These are phyloP conservation scores for Rhynchospora tenuis DNA, from an alignment of 176 grass and related monocot species.

Conservation along the genomic window DNA sequence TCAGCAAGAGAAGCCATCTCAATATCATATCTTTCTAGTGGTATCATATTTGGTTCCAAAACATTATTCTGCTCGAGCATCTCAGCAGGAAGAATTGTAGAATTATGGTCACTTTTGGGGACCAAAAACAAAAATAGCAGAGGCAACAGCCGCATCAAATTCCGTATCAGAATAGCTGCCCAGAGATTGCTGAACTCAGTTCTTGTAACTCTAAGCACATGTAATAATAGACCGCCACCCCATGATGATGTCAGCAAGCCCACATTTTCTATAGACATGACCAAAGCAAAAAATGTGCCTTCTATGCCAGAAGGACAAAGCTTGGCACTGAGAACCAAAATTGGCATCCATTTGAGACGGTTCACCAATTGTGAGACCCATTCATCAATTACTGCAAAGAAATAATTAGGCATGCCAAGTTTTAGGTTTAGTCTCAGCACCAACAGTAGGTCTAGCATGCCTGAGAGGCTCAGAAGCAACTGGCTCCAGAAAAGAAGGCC, in stretches of 20 bases:
- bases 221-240: slow-evolving; percentile 63
- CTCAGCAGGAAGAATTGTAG: slow-evolving; percentile 52
- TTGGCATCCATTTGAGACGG: slow-evolving; percentile 78
- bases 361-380: slow-evolving; percentile 67
- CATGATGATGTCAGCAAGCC: slow-evolving; percentile 56
- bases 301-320: slow-evolving; percentile 73
- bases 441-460: slow-evolving; percentile 77
- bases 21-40: slow-evolving; percentile 20
- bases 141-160: slow-evolving; percentile 58
- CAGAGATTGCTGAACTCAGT: slow-evolving; percentile 77
- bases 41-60: neutral
- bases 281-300: slow-evolving; percentile 71
- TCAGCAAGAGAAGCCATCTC: slow-evolving; percentile 44
- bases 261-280: slow-evolving; percentile 83
- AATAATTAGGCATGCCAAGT: slow-evolving; percentile 68
- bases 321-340: slow-evolving; percentile 77
- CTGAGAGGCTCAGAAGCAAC: slow-evolving; percentile 53
- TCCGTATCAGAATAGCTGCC: slow-evolving; percentile 63
- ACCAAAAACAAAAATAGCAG: slow-evolving; percentile 63
- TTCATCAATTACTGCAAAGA: slow-evolving; percentile 77
- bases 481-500: slow-evolving; percentile 69
- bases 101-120: slow-evolving; percentile 51
- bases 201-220: slow-evolving; percentile 68
- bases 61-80: slow-evolving; percentile 34
- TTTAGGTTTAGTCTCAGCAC: slow-evolving; percentile 66